Conservation (phyloP, 495 filamentous ascomycete species). For the Xylaria intraflava region DNA sequence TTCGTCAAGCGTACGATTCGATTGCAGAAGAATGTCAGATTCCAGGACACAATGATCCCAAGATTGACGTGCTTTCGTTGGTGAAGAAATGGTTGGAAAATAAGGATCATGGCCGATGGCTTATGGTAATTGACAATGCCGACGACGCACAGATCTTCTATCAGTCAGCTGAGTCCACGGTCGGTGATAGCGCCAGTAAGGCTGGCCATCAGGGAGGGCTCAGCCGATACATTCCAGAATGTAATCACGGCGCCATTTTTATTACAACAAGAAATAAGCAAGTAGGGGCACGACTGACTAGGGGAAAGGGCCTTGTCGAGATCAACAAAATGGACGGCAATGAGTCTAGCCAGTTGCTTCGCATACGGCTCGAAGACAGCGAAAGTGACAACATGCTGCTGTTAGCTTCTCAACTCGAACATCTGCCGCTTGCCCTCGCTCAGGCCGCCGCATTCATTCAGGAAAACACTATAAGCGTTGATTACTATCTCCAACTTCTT, state of each 20-base stretch:
- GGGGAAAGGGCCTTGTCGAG: constrained; percentile 13
- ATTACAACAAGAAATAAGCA: constrained; percentile 36
- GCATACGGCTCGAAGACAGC: neutral
- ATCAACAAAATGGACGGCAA: constrained; percentile 29
- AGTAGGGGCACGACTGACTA: constrained; percentile 8
- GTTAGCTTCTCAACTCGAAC: constrained; percentile 33
- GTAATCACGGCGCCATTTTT: constrained; percentile 29
- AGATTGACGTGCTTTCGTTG: constrained; percentile 28
- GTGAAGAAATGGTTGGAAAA: constrained; percentile 35
- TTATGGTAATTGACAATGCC: constrained; percentile 49
- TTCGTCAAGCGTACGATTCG: constrained; percentile 33
- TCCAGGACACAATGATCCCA: constrained; percentile 22
- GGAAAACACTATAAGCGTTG: constrained; percentile 27
- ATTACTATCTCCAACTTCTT: constrained; percentile 30
- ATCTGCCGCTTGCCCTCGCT: constrained; percentile 41
- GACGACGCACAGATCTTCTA: constrained; percentile 40
- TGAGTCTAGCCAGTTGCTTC: constrained; percentile 19
- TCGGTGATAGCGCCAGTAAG: neutral
- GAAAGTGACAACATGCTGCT: neutral
- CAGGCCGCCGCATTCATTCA: constrained; percentile 47
- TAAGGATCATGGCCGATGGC: constrained; percentile 33
- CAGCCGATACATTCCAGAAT: constrained; percentile 30
- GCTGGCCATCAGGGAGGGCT: too few relatives aligned
- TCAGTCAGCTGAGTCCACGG: neutral
- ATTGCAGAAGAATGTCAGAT: constrained; percentile 34